These are phyloP conservation scores for Hypsizygus marmoreus DNA, from an alignment of 768 basidiomycete species.

Conservation along the genomic window DNA sequence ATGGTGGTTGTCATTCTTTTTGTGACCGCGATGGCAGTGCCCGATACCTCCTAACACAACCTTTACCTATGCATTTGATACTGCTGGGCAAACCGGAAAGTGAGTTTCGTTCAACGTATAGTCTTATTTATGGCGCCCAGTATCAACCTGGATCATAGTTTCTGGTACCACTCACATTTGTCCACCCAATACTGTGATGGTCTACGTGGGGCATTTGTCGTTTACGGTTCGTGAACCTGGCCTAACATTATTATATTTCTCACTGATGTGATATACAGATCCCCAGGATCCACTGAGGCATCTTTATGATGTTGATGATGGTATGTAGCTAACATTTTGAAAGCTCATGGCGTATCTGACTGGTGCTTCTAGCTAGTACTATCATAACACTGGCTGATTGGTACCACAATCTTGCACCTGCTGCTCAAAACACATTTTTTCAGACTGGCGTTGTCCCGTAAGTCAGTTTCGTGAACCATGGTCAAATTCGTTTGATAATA, in stretches of 20 bases:
- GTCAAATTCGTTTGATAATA: constrained; percentile 15
- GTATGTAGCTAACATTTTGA: constrained; percentile 21
- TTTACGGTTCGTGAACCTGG: constrained; percentile 27
- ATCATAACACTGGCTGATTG: constrained; percentile 40
- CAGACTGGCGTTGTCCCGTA: constrained; percentile 31
- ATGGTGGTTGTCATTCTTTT: too few relatives aligned
- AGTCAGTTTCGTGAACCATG: constrained; percentile 6
- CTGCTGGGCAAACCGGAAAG: constrained; percentile 35
- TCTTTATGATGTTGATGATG: constrained; percentile 45
- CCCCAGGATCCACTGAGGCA: constrained; percentile 36
- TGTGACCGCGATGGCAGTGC: constrained; percentile 25
- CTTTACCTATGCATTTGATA: constrained; percentile 33
- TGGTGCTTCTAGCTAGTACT: constrained; percentile 22
- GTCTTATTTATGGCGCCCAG: background rate
- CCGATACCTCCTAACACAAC: constrained; percentile 41
- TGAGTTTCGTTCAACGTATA: background rate
- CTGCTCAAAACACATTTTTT: constrained; percentile 34
- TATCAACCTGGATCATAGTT: constrained; percentile 10
- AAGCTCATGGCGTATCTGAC: background rate
- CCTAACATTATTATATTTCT: background rate
- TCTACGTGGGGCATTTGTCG: constrained; percentile 30
- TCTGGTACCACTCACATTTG: constrained; percentile 44
- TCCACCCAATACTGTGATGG: constrained; percentile 55
- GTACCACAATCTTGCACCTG: constrained; percentile 37
- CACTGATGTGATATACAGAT: constrained; percentile 19